Evolutionary conservation across 805 yeast species (phyloP).

Genomic region (Starmerella geochares): DNA sequence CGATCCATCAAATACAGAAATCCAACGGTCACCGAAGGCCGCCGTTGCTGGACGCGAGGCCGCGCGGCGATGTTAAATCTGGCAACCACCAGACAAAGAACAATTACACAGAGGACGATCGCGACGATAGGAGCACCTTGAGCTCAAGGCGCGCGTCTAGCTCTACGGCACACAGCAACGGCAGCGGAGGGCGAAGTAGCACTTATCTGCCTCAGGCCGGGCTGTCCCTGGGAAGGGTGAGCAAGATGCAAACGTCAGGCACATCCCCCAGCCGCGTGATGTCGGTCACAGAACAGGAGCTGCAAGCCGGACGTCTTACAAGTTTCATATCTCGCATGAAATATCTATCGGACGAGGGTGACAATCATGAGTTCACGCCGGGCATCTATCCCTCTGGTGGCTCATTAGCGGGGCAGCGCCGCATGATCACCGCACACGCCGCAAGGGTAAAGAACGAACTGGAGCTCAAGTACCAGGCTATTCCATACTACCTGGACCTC

Average conservation of each 20-base stretch:
- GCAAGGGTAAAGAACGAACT: conserved; percentile 28
- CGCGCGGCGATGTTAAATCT: background rate
- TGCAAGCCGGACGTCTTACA: conserved; percentile 9
- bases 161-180: background rate
- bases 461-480: conserved; percentile 27
- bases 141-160: background rate
- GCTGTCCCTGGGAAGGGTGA: too few relatives aligned
- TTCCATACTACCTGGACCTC: conserved; percentile 15
- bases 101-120: too few relatives aligned
- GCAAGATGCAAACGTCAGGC: too few relatives aligned
- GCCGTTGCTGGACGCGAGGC: background rate
- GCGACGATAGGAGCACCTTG: background rate
- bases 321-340: conserved; percentile 19
- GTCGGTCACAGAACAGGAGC: background rate
- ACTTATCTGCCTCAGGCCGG: background rate
- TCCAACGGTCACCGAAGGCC: too few relatives aligned
- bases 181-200: background rate
- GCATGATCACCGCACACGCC: conserved; percentile 23
- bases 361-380: conserved; percentile 8
- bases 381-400: conserved; percentile 5
- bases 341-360: conserved; percentile 19
- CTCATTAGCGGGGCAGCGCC: conserved; percentile 13
- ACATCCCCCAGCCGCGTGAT: background rate
- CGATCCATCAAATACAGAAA: background rate
- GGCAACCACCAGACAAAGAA: too few relatives aligned